phyloP scores from a whole-genome alignment of 495 filamentous ascomycete species.

The Annulohypoxylon maeteangense region DNA sequence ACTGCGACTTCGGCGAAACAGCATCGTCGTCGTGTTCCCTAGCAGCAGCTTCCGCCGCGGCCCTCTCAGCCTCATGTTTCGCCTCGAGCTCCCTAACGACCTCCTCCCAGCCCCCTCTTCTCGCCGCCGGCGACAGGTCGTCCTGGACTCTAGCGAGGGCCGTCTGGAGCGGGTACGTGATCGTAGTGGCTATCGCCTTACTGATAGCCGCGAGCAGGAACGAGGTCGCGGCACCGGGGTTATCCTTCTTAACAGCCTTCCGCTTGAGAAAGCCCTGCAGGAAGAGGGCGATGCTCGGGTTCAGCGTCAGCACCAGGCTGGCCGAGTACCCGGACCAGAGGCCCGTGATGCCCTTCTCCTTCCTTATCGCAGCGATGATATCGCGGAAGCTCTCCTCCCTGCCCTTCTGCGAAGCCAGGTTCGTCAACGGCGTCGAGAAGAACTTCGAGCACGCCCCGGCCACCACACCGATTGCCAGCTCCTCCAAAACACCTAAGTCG shows the following conservation, averaged over 20 bases:
- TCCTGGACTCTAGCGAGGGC: slow-evolving; percentile 80
- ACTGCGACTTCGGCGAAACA: neutral
- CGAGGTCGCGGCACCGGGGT: slow-evolving; percentile 58
- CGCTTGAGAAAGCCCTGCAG: slow-evolving; percentile 77
- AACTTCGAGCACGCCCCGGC: slow-evolving; percentile 82
- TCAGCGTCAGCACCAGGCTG: slow-evolving; percentile 80
- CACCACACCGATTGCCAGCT: slow-evolving; percentile 78
- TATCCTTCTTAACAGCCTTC: slow-evolving; percentile 63
- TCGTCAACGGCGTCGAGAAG: slow-evolving; percentile 83
- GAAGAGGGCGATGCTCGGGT: slow-evolving; percentile 88
- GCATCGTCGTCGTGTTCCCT: slow-evolving; percentile 9
- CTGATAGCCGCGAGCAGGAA: slow-evolving; percentile 82
- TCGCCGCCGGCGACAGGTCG: slow-evolving; percentile 49
- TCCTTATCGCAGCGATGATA: slow-evolving; percentile 70
- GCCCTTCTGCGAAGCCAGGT: slow-evolving; percentile 85
- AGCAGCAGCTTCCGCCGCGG: slow-evolving; percentile 17
- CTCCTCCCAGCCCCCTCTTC: neutral
- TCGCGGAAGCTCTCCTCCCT: slow-evolving; percentile 66
- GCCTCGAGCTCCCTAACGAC: slow-evolving; percentile 10
- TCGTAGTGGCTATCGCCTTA: slow-evolving; percentile 79
- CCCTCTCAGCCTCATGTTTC: slow-evolving; percentile 2
- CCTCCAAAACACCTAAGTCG: slow-evolving; percentile 72
- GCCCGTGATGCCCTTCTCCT: slow-evolving; percentile 77
- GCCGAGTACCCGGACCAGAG: slow-evolving; percentile 95
- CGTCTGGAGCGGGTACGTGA: slow-evolving; percentile 89